phyloP scores from a whole-genome alignment of 1,139 yeast genomes.

The Blastobotrys buckinghamii region DNA sequence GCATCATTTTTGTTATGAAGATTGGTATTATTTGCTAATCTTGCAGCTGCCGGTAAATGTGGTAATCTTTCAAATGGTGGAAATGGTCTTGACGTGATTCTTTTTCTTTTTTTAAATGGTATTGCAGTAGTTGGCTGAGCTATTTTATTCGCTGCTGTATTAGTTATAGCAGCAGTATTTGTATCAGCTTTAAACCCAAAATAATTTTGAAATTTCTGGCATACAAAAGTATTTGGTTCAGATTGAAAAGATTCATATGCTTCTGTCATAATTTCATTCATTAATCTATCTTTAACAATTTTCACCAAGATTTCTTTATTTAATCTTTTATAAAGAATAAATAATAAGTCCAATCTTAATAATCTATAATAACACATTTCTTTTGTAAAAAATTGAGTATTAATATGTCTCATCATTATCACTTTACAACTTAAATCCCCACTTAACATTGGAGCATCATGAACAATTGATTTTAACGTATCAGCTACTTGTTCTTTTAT shows the following conservation, averaged over 20 bases:
- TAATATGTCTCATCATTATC: slow-evolving; percentile 4
- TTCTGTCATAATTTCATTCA: slow-evolving; percentile 2
- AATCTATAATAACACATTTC: slow-evolving; percentile 4
- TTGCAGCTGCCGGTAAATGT: slow-evolving; percentile 2
- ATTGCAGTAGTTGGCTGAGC: background rate
- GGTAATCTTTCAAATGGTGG: slow-evolving; percentile 1
- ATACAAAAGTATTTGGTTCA: background rate
- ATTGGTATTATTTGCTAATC: background rate
- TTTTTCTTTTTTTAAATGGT: background rate
- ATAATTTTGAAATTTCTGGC: background rate
- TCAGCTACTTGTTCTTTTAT: background rate
- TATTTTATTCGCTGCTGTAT: background rate
- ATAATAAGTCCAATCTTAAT: slow-evolving; percentile 3
- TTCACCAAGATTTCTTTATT: background rate
- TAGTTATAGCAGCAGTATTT: background rate
- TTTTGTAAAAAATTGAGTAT: slow-evolving; percentile 8
- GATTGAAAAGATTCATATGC: background rate
- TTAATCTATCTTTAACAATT: background rate
- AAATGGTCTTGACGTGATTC: background rate
- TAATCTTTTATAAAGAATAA: background rate
- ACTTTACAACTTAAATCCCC: slow-evolving; percentile 8
- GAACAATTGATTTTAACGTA: background rate
- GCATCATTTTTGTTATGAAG: background rate
- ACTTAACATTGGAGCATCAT: slow-evolving; percentile 1
- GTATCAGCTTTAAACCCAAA: background rate